phyloP scores from a whole-genome alignment of 2,329 filamentous ascomycete genomes.

The Arthrobotrys sinensis region DNA sequence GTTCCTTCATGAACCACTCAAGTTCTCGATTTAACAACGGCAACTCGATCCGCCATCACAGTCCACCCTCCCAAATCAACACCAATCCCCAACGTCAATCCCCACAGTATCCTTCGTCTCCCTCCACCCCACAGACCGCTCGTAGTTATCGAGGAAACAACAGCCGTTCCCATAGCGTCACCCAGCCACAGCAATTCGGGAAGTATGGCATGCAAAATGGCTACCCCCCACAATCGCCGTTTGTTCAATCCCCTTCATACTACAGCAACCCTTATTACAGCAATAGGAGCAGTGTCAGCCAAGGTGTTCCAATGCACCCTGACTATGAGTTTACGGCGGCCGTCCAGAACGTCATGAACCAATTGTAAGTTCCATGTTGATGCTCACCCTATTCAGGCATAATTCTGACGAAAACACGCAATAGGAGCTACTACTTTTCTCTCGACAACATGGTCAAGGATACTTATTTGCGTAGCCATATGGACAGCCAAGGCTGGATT shows the following conservation, averaged over 20 bases:
- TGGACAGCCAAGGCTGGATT: conserved; percentile 96
- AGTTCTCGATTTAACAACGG: conserved; percentile 47
- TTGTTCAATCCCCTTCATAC: conserved; percentile 51
- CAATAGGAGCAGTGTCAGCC: conserved; percentile 43
- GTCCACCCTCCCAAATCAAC: conserved; percentile 59
- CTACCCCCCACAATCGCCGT: conserved; percentile 55
- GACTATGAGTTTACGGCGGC: conserved; percentile 62
- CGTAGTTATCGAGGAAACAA: conserved; percentile 49
- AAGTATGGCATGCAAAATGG: conserved; percentile 57
- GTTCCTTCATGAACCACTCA: conserved; percentile 54
- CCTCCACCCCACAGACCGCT: conserved; percentile 54
- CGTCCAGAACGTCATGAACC: conserved; percentile 62
- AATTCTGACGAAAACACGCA: conserved; percentile 60
- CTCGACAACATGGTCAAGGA: conserved; percentile 96
- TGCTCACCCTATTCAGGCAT: neutral
- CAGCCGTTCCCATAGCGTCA: conserved; percentile 48
- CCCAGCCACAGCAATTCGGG: conserved; percentile 51
- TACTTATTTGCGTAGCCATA: conserved; percentile 85
- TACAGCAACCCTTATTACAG: conserved; percentile 56
- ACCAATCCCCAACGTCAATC: conserved; percentile 56
- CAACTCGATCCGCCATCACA: conserved; percentile 57
- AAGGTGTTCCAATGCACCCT: conserved; percentile 60
- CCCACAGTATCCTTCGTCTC: conserved; percentile 57
- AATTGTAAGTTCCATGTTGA: conserved; percentile 62
- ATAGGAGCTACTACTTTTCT: conserved; percentile 90